phyloP scores from a whole-genome alignment of 176 grass and related monocot species.

The Lolium multiflorum region DNA sequence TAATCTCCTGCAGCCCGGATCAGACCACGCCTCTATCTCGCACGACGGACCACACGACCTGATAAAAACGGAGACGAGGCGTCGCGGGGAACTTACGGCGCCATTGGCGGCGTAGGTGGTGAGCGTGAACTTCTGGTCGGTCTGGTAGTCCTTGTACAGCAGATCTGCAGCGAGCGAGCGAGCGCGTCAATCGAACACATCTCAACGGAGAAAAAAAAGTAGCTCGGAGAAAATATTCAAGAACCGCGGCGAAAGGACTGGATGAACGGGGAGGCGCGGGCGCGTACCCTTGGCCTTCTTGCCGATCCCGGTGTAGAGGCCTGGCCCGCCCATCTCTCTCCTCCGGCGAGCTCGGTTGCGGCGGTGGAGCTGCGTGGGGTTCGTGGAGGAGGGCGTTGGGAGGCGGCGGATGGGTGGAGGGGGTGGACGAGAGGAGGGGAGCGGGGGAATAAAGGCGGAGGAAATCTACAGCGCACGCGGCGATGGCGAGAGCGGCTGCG shows the following conservation, averaged over 20 bases:
- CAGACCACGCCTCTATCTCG: not conserved
- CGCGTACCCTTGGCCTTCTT: conserved; percentile 70
- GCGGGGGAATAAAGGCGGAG: conserved; percentile 37
- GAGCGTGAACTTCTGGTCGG: conserved; percentile 75
- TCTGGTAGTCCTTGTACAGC: conserved; percentile 80
- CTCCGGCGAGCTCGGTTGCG: conserved; percentile 11
- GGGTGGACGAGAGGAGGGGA: not conserved
- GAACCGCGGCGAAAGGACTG: not conserved
- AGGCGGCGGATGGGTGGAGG: conserved; percentile 41
- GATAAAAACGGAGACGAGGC: not conserved
- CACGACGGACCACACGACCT: not conserved
- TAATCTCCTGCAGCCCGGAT: no score
- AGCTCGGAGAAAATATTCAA: not conserved
- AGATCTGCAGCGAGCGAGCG: conserved; percentile 52
- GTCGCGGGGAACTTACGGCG: conserved; percentile 49
- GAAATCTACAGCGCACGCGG: conserved; percentile 1
- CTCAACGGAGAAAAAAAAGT: not conserved
- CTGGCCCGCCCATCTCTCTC: conserved; percentile 67
- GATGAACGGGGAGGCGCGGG: no score
- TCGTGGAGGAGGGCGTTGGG: conserved; percentile 12
- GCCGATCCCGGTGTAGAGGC: conserved; percentile 67
- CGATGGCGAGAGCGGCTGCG: conserved; percentile 12
- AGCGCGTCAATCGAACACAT: not conserved
- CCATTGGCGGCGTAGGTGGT: conserved; percentile 70
- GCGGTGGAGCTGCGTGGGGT: conserved; percentile 11